A percentile compares a stretch with the other conserved stretches of the same genome.
Conservation (phyloP, 202 grass and related monocot species). For the Schoenoplectus triqueter region DNA sequence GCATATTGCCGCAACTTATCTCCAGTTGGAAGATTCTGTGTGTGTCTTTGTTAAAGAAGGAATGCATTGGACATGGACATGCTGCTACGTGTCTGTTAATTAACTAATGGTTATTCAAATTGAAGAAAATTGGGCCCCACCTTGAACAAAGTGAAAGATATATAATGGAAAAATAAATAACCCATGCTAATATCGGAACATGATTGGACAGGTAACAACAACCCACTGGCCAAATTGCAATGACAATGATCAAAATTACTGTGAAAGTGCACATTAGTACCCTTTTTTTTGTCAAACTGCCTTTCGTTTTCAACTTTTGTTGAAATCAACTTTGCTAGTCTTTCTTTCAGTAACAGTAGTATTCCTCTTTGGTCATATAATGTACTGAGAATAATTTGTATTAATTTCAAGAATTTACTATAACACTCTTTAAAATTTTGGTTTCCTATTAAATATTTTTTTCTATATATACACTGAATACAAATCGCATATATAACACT, state of each 20-base stretch:
- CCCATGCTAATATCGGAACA: not conserved
- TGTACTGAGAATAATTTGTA: not conserved
- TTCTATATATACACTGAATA: too few species aligned
- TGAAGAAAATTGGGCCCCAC: not conserved
- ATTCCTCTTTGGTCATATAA: not conserved
- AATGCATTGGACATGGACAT: constrained; percentile 1
- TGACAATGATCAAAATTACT: not conserved
- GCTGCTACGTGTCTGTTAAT: not conserved
- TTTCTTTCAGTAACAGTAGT: not conserved
- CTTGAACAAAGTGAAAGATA: not conserved
- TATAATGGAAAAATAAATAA: not conserved
- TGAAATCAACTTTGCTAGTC: not conserved
- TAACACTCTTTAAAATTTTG: not conserved
- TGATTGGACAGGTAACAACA: constrained; percentile 16
- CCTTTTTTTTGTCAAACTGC: not conserved
- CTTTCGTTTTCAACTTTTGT: not conserved
- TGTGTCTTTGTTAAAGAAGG: not conserved
- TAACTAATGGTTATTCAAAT: not conserved
- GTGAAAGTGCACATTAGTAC: constrained; percentile 15
- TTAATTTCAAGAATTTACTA: not conserved
- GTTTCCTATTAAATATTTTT: too few species aligned
- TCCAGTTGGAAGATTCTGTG: constrained; percentile 3
- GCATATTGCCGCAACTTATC: constrained; percentile 13
- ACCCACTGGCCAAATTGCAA: constrained; percentile 28
- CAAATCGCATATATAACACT: too few species aligned